Conservation (phyloP, 2,329 filamentous ascomycete genomes). For the Sclerotinia nivalis region DNA sequence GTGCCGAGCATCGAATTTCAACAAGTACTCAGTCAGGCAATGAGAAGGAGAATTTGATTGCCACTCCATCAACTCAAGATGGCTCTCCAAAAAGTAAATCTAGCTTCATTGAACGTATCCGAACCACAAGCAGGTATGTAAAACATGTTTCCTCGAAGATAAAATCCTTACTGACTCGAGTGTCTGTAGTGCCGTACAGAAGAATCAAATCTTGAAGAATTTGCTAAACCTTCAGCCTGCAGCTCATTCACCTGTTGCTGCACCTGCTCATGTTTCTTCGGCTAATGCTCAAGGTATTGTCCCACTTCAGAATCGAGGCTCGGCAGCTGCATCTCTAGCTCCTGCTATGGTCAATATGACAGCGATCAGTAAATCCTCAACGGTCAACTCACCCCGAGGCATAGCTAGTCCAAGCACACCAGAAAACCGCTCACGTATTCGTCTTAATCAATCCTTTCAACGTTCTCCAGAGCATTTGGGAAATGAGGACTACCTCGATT, state of each 20-base stretch:
- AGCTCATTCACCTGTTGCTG: conserved; percentile 30
- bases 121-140: conserved; percentile 35
- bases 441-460: background rate
- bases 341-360: conserved; percentile 29
- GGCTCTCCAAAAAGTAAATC: conserved; percentile 26
- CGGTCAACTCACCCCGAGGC: conserved; percentile 1
- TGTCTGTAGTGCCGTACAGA: conserved; percentile 33
- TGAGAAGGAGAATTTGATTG: conserved; percentile 10
- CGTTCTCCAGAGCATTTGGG: conserved; percentile 20
- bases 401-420: conserved; percentile 15
- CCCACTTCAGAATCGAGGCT: conserved; percentile 39
- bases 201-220: conserved; percentile 40
- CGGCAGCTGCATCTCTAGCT: conserved; percentile 40
- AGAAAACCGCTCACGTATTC: conserved; percentile 8
- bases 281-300: conserved; percentile 41
- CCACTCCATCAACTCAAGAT: conserved; percentile 28
- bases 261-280: conserved; percentile 37
- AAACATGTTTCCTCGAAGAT: background rate
- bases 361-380: background rate
- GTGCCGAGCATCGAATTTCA: conserved; percentile 2
- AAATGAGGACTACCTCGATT: conserved; percentile 20
- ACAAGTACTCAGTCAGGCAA: conserved; percentile 7
- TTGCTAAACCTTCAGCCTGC: conserved; percentile 37
- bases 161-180: conserved; percentile 14
- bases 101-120: conserved; percentile 34